Base-by-base conservation (phyloP, 2,329 filamentous ascomycete genomes). In the Teratosphaeria pseudoeucalypti region DNA sequence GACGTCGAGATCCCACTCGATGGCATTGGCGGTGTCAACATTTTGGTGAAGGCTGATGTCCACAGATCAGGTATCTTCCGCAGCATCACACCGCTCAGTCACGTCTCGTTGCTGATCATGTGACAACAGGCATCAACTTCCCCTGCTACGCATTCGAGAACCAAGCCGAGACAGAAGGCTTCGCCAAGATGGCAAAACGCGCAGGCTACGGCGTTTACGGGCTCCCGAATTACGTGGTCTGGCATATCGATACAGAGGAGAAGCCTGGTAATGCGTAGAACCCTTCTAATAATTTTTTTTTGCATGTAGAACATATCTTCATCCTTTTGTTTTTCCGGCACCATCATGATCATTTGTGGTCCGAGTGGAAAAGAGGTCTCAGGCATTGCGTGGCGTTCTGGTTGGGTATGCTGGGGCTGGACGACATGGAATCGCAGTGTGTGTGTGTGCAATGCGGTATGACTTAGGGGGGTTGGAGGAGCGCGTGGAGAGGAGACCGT, bases 101-200 rank as follows among this genome's bases (percentile, higher is more conserved):
- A 32, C 27, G 26, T 54, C n/a, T 12, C 49, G 52, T 34, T 23
- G 37, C 54, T 54, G 16, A 58, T 5, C 52, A 23, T 37, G 10
- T 6, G 23, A 34, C 72, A 27, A 54, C 65, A 92, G 92, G 92
- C 63, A 94, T 99, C 78, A 99, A 99, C 76, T 99, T 99, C 75
- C 94, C 94, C 9, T 86, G 85, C 72, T 99, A 99, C 71, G 83
- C 94, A 2, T 99, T 99, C 73, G 94, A 99, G 74, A 97, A 99
- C 75, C 94, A 99, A 78, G 94, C 94, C 64, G 94, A 99, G 76
- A 99, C 94, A 4, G 94, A 99, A 77, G 94, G 94, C 6, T 99
- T 99, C 71, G 94, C 94, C 43, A 96, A 95, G 75, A 99, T 99
- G 94, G 94, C 94, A 61, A 96, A 95, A 78, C 83, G 91, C 64